Evolutionary conservation across 768 basidiomycete genomes (phyloP), one percentile per base, ranked within the genome.

Genomic region (Xerocomellus dryophilus): DNA sequence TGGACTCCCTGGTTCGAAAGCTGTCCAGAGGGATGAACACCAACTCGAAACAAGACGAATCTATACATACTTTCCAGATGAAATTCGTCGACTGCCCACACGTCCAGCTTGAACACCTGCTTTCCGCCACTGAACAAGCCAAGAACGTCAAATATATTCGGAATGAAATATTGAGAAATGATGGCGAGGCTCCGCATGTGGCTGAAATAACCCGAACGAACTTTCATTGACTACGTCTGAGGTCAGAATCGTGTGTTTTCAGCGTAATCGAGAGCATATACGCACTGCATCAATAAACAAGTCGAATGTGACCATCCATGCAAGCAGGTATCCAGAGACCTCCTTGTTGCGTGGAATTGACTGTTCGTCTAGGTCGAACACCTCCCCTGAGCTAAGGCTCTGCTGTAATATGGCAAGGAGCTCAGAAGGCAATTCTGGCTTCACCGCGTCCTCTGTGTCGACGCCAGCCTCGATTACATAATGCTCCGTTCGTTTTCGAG

Each of bases 231-330:
- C 94, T 98, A 63, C 3, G 10, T 27, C 38, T 21, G 2, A 21
- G 49, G 20, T 62, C 27, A 58, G 51, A 20, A 52, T 20, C 39
- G 9, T n/a, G 5, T 15, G 14, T 15, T 9, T 21, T 14, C n/a
- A 29, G 23, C 14, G 4, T 18, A 2, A 18, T 34, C 8, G 17
- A 21, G 35, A 29, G 18, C 6, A 49, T 39, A 35, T 50, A 76
- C 90, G 58, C 67, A 95, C 94, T 9, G 92, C 88, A 67, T 90
- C 84, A 23, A 76, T 74, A 70, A 97, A 97, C 18, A 88, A 74
- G 63, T 94, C 91, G 57, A 97, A 86, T 1, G 86, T 66, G n/a
- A 92, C 73, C 86, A 95, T 90, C 94, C 93, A 97, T 2, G 80
- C 81, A 9, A 97, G 78, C n/a, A 97, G 72, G 57, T 82, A 81